A percentile compares a stretch with the other conserved stretches of the same genome.
phyloP scores from a whole-genome alignment of 305 asterid species.

The Fraxinus baroniana region DNA sequence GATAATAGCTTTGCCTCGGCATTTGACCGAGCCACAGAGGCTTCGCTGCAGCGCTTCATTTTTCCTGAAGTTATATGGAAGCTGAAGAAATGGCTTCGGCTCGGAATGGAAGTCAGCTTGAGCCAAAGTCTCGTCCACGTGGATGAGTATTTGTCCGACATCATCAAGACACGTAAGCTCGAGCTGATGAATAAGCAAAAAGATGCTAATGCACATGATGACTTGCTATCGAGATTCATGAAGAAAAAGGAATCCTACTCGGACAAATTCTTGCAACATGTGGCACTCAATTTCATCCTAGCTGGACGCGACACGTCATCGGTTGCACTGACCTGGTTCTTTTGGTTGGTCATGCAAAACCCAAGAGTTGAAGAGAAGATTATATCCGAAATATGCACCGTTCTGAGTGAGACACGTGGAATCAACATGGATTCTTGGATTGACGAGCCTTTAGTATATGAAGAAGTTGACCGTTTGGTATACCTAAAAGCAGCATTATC shows the following conservation, averaged over 20 bases:
- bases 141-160: conserved; percentile 61
- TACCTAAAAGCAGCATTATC: conserved; percentile 77
- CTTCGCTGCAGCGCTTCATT: conserved; percentile 74
- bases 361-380: conserved; percentile 60
- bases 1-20: conserved; percentile 73
- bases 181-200: conserved; percentile 58
- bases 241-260: conserved; percentile 78
- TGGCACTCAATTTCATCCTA: conserved; percentile 90
- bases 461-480: conserved; percentile 68
- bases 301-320: conserved; percentile 97
- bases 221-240: conserved; percentile 80
- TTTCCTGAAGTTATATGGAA: conserved; percentile 79
- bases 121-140: conserved; percentile 69
- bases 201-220: conserved; percentile 60
- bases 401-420: conserved; percentile 70
- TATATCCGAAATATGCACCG: conserved; percentile 58
- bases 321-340: conserved; percentile 90
- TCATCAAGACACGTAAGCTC: conserved; percentile 63
- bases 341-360: conserved; percentile 70
- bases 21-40: conserved; percentile 90
- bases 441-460: conserved; percentile 58
- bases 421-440: conserved; percentile 45
- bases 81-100: conserved; percentile 82
- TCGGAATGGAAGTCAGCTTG: conserved; percentile 81
- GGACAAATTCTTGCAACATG: conserved; percentile 66